phyloP scores from a whole-genome alignment of 306 rosid genomes.

The Medicago lupulina region DNA sequence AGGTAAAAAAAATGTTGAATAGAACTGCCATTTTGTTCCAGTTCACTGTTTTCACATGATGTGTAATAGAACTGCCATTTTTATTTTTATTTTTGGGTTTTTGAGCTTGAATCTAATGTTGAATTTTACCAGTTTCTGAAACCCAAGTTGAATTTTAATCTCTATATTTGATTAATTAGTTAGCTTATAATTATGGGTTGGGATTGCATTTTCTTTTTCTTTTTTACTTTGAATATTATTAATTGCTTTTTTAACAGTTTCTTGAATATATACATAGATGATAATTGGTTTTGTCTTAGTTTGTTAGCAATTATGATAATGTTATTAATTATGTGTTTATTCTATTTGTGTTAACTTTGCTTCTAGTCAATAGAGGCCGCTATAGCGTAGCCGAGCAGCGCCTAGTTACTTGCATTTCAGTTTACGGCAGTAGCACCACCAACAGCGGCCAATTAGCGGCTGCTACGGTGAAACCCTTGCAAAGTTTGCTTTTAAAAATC shows the following conservation, averaged over 20 bases:
- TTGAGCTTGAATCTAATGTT: neutral
- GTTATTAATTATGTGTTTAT: neutral
- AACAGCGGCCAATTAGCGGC: neutral
- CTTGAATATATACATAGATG: neutral
- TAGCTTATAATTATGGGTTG: slow-evolving; percentile 3
- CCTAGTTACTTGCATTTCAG: too few species aligned
- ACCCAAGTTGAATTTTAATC: slow-evolving; percentile 24
- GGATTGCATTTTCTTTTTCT: neutral
- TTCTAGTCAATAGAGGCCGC: neutral
- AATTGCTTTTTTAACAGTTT: neutral
- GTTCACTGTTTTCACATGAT: neutral
- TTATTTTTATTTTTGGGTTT: neutral
- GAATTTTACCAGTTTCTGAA: slow-evolving; percentile 9
- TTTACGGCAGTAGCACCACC: neutral
- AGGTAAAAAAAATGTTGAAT: slow-evolving; percentile 23
- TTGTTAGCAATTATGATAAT: neutral
- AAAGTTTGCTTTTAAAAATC: neutral
- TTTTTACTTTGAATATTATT: neutral
- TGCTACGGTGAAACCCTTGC: neutral
- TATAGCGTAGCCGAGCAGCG: neutral
- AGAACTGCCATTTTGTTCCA: neutral
- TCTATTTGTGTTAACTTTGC: slow-evolving; percentile 6
- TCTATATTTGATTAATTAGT: slow-evolving; percentile 21
- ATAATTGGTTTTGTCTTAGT: neutral
- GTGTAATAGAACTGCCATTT: neutral